Percentiles rank a stretch among this genome's conserved stretches.
Conservation (phyloP, 2,329 filamentous ascomycete species). For the Trichoderma citrinoviride region DNA sequence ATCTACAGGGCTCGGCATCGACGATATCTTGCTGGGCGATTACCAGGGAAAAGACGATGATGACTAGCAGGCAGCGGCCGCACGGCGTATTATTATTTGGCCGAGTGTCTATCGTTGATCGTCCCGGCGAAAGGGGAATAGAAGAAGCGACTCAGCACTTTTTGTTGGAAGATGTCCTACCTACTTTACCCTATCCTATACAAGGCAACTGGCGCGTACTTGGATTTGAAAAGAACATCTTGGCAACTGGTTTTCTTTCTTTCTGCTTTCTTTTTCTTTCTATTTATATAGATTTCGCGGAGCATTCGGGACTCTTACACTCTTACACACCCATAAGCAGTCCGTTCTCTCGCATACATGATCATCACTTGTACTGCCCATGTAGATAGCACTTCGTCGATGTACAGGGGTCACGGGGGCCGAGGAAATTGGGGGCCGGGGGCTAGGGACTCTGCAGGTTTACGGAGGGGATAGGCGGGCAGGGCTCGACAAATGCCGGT, state of each 20-base stretch:
- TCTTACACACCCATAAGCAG: not conserved
- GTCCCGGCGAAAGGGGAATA: not conserved
- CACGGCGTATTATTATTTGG: not conserved
- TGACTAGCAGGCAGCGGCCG: constrained; percentile 24
- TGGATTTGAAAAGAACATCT: not conserved
- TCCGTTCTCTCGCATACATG: not conserved
- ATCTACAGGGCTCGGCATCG: constrained; percentile 51
- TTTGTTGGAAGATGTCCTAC: not conserved
- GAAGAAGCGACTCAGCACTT: not conserved
- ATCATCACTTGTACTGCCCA: not conserved
- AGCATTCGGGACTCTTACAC: not conserved
- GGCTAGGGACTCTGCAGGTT: not conserved
- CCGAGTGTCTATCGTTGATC: not conserved
- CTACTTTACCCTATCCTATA: not conserved
- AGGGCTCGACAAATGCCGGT: not conserved
- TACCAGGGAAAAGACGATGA: constrained; percentile 59
- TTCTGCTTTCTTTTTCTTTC: constrained; percentile 13
- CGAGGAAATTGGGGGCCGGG: constrained; percentile 2
- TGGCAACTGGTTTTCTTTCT: constrained; percentile 3
- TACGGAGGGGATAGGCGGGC: not conserved
- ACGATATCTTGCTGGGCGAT: constrained; percentile 74
- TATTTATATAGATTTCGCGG: constrained; percentile 11
- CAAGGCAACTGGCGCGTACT: constrained; percentile 14
- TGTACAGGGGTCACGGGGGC: not conserved
- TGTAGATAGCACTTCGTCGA: not conserved